Evolutionary conservation across 2,329 filamentous ascomycete genomes (phyloP).

Genomic region (Cryphonectria carpinicola): DNA sequence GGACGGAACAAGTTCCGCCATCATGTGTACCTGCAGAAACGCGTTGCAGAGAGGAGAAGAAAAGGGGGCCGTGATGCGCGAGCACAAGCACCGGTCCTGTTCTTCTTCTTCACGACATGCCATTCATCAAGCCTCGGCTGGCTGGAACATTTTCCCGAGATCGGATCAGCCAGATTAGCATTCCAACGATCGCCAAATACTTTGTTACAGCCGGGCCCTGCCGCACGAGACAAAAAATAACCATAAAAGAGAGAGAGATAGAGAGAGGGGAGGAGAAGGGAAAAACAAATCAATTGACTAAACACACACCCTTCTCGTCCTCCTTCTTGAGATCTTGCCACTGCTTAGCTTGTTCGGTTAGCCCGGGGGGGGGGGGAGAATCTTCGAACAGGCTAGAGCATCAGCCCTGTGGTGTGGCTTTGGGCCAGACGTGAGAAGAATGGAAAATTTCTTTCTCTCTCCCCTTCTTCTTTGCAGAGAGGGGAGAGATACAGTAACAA

Average conservation of each 20-base stretch:
- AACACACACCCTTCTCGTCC: background rate
- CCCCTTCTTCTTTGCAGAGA: background rate
- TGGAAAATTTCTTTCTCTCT: background rate
- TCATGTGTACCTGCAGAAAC: background rate
- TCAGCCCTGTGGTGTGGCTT: background rate
- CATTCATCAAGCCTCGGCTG: conserved; percentile 20
- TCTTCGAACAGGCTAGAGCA: background rate
- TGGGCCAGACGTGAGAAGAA: background rate
- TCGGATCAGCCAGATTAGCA: conserved; percentile 25
- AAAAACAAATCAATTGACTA: conserved; percentile 12
- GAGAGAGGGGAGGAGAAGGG: background rate
- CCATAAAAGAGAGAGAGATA: too few species aligned
- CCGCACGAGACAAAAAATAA: conserved; percentile 18
- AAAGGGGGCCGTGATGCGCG: background rate
- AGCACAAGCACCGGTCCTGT: background rate
- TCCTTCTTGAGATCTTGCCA: background rate
- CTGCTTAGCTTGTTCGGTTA: background rate
- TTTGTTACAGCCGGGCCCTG: background rate
- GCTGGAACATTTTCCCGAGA: conserved; percentile 16
- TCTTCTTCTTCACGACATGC: background rate
- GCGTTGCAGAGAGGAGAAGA: background rate
- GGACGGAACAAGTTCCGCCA: background rate
- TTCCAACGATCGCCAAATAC: background rate
- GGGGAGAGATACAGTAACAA: background rate
- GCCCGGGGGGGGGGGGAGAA: background rate